Percentiles rank a stretch among this genome's conserved stretches.
These are phyloP conservation scores for Medicago lupulina DNA, from an alignment of 306 rosid genomes.

Conservation along the genomic window DNA sequence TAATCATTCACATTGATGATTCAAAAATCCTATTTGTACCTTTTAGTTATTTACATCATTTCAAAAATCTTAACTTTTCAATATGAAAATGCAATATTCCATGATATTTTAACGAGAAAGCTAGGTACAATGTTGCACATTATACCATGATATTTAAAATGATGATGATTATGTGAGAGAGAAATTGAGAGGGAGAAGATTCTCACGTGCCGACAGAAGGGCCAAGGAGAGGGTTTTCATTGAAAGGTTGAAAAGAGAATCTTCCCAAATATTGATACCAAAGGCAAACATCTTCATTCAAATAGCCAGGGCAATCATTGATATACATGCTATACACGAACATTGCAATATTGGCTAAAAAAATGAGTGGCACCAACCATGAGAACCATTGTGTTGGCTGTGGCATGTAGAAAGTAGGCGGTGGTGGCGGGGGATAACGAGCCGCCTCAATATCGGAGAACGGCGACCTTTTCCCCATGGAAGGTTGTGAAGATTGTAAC, in stretches of 20 bases:
- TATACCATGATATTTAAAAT: not conserved
- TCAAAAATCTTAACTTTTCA: no score
- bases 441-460: constrained; percentile 62
- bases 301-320: constrained; percentile 67
- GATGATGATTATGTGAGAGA: not conserved
- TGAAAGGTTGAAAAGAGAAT: constrained; percentile 76
- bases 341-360: constrained; percentile 53
- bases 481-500: constrained; percentile 12
- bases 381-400: constrained; percentile 59
- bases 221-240: constrained; percentile 80
- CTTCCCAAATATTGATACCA: constrained; percentile 50
- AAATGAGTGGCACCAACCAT: constrained; percentile 73
- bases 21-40: no score
- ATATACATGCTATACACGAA: constrained; percentile 65
- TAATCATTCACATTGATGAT: not conserved
- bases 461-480: constrained; percentile 66
- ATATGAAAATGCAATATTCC: no score
- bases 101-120: not conserved
- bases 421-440: constrained; percentile 46
- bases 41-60: no score
- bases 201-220: constrained; percentile 65
- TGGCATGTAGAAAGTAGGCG: constrained; percentile 54
- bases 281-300: constrained; percentile 45
- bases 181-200: not conserved
- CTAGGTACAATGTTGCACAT: not conserved